Evolutionary conservation across 768 basidiomycete genomes (phyloP).

Genomic region (Trametes coccinea): DNA sequence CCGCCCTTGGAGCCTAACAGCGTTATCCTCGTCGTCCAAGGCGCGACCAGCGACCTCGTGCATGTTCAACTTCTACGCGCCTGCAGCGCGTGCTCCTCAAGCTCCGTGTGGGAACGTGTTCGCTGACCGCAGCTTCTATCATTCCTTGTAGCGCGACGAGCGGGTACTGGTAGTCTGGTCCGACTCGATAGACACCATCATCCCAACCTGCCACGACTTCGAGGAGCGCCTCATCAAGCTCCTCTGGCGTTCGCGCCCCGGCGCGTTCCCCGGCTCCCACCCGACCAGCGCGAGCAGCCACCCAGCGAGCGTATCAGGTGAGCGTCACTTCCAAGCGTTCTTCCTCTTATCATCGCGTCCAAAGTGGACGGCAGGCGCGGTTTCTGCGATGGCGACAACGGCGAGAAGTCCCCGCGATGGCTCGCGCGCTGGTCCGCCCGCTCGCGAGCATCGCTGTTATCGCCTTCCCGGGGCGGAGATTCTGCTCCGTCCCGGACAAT

Average conservation of each 20-base stretch:
- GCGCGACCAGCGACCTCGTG: neutral
- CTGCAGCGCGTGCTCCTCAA: neutral
- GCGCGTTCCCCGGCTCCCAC: slow-evolving; percentile 31
- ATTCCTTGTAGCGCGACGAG: slow-evolving; percentile 63
- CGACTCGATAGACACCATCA: slow-evolving; percentile 74
- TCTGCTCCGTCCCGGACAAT: neutral
- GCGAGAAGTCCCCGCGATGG: neutral
- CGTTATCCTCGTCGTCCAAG: neutral
- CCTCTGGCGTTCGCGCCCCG: slow-evolving; percentile 48
- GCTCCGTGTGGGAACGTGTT: neutral
- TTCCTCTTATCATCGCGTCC: neutral
- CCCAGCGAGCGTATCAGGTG: slow-evolving; percentile 25
- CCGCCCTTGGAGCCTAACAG: neutral
- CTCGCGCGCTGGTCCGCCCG: neutral
- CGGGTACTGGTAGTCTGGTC: slow-evolving; percentile 85
- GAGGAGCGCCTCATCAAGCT: slow-evolving; percentile 59
- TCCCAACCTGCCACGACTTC: slow-evolving; percentile 53
- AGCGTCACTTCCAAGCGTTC: neutral
- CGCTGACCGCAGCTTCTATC: too few species aligned
- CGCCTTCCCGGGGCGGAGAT: too few species aligned
- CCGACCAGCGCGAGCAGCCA: slow-evolving; percentile 28
- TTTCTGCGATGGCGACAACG: neutral
- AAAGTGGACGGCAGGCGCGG: neutral
- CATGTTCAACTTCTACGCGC: neutral
- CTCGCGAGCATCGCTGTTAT: neutral